Conservation (phyloP, 306 rosid species). For the Vigna reflexopilosa region DNA sequence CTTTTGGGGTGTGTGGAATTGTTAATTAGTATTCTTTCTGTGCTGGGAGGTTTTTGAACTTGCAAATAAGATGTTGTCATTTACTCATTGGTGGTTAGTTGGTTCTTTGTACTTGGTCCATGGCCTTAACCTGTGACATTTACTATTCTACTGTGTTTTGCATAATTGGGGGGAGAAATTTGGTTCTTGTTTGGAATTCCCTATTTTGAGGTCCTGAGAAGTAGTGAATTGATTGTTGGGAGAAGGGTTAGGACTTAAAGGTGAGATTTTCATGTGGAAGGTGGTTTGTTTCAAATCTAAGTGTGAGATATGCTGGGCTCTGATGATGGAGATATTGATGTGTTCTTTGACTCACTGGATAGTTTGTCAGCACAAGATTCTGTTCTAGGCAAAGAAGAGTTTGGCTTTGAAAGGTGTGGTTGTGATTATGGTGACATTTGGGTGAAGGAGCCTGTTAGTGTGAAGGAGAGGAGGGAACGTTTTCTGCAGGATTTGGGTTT, state of each 20-base stretch:
- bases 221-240: constrained; percentile 36
- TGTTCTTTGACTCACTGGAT: constrained; percentile 74
- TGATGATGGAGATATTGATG: constrained; percentile 56
- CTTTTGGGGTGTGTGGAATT: constrained; percentile 44
- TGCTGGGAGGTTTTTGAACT: constrained; percentile 51
- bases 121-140: constrained; percentile 41
- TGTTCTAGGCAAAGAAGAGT: constrained; percentile 43
- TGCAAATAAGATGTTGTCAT: constrained; percentile 44
- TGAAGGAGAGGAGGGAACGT: constrained; percentile 58
- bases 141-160: constrained; percentile 45
- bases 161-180: constrained; percentile 54
- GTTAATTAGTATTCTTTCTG: constrained; percentile 32
- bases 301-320: constrained; percentile 70
- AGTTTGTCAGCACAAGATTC: constrained; percentile 54
- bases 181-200: constrained; percentile 55
- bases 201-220: constrained; percentile 42
- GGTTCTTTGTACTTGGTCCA: constrained; percentile 57
- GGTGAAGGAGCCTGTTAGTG: constrained; percentile 69
- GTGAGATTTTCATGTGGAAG: constrained; percentile 59
- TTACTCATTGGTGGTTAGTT: constrained; percentile 50
- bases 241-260: constrained; percentile 38
- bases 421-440: constrained; percentile 54
- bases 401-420: constrained; percentile 30
- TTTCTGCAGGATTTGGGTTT: constrained; percentile 65
- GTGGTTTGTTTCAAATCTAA: constrained; percentile 36